Evolutionary conservation across 2,329 filamentous ascomycete genomes (phyloP), one percentile per base, ranked within the genome.

Genomic region (Cercospora sp.): DNA sequence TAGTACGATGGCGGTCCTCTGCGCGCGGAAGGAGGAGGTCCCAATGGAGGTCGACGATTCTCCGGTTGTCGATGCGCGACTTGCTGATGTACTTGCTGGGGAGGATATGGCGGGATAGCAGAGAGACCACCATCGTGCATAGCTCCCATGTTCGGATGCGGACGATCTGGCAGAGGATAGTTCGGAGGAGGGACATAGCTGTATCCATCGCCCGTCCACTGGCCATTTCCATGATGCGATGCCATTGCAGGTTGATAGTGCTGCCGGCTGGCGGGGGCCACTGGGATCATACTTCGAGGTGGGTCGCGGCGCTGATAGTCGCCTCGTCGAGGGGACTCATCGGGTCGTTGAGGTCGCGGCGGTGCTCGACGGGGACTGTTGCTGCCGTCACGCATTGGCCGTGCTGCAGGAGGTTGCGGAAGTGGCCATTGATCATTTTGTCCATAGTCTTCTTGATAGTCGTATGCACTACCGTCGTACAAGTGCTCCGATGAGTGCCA

Each of bases 1-100:
- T 85, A 85, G 71, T 84, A 84, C 0, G 81, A 82, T 5, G 80
- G 79, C 8, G 83, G 83, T 5, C 82, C 83, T 77, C 81, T 76
- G 30, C 83, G 77, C 6, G 82, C 78, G 1, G 82, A 83, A 1
- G 83, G 83, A n/a, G 83, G 83, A 23, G 83, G 83, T 3, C 83
- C 83, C 36, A 84, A 75, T 60, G 79, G 81, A 10, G 80, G 80
- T 20, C 77, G 75, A 10, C 79, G 78, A 61, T 79, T 79, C 31
- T 68, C 71, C 23, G 72, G 73, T 18, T 57, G 67, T 6, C 48
- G 51, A 30, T 69, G 70, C 23, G 67, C 67, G 55, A 76, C 75
- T 65, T 81, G 80, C 42, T 78, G 72, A 7, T 74, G 60, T 73
- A 68, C 62, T 30, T 71, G 69, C 20, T 60, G 69, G 36, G 60